phyloP scores from a whole-genome alignment of 2,329 filamentous ascomycete species.

The Ceratocystis eucalypticola region DNA sequence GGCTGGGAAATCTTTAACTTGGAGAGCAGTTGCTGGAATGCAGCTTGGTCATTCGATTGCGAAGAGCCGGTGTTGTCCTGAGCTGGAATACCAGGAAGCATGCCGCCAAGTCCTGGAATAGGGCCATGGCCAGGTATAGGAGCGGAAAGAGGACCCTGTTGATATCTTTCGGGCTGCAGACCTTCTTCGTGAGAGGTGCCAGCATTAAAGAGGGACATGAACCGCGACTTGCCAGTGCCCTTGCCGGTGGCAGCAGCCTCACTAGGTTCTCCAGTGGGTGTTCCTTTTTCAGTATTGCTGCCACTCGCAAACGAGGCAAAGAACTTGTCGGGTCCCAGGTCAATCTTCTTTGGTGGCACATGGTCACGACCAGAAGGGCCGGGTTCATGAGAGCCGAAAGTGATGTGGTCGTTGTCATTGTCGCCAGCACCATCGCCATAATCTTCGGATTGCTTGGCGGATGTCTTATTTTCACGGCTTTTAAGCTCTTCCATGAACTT shows the following conservation, averaged over 20 bases:
- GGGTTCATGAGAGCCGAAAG: neutral
- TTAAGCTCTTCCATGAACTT: constrained; percentile 90
- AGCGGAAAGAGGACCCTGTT: constrained; percentile 16
- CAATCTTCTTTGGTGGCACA: constrained; percentile 28
- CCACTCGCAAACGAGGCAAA: constrained; percentile 45
- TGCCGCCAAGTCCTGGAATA: constrained; percentile 9
- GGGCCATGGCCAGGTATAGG: constrained; percentile 14
- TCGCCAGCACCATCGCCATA: constrained; percentile 27
- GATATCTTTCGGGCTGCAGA: constrained; percentile 7
- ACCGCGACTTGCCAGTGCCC: constrained; percentile 48
- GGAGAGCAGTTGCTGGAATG: constrained; percentile 67
- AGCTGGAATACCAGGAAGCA: constrained; percentile 22
- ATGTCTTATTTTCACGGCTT: constrained; percentile 31
- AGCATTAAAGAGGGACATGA: constrained; percentile 65
- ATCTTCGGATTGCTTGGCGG: neutral
- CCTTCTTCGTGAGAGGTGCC: constrained; percentile 24
- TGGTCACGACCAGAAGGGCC: constrained; percentile 16
- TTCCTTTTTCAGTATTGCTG: constrained; percentile 35
- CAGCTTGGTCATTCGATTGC: constrained; percentile 54
- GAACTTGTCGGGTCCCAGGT: constrained; percentile 62
- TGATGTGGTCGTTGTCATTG: constrained; percentile 21
- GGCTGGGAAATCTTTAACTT: constrained; percentile 55
- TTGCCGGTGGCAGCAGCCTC: constrained; percentile 28
- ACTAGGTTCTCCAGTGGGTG: constrained; percentile 36
- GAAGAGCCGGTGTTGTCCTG: constrained; percentile 33